Evolutionary conservation across 2,329 filamentous ascomycete species (phyloP).

Genomic region (Pseudogymnoascus sp.): DNA sequence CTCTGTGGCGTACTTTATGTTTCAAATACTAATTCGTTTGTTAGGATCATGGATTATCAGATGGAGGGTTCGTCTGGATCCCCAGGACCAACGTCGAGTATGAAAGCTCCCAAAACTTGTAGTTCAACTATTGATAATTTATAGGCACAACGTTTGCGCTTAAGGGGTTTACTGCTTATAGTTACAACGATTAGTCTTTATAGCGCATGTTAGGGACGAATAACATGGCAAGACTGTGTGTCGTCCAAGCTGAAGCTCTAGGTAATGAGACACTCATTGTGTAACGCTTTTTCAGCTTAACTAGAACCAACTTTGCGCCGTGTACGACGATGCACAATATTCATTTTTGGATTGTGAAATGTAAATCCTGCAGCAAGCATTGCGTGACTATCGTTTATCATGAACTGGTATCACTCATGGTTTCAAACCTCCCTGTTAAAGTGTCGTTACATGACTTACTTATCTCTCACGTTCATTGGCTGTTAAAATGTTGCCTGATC

Average conservation of each 20-base stretch:
- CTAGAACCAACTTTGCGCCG: not conserved
- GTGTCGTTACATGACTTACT: not conserved
- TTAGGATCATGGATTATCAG: constrained; percentile 15
- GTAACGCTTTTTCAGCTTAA: not conserved
- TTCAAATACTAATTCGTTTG: not conserved
- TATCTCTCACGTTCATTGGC: not conserved
- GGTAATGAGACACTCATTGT: not conserved
- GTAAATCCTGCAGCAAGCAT: not conserved
- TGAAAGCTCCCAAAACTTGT: not conserved
- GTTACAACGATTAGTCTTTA: constrained; percentile 8
- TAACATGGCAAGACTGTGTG: not conserved
- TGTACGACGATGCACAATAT: not conserved
- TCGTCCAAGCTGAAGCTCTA: not conserved
- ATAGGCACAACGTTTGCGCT: constrained; percentile 11
- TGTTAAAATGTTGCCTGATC: not conserved
- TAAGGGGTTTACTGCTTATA: constrained; percentile 12
- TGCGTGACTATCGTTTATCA: not conserved
- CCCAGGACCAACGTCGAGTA: constrained; percentile 14
- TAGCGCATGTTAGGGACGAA: not conserved
- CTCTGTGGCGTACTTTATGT: not conserved
- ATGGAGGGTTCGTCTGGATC: constrained; percentile 18
- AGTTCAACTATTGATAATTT: not conserved
- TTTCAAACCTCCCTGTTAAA: not conserved
- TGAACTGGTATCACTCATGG: not conserved
- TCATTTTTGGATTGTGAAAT: not conserved